phyloP scores from a whole-genome alignment of 1,284 basidiomycete species.

The Apiotrichum porosum region DNA sequence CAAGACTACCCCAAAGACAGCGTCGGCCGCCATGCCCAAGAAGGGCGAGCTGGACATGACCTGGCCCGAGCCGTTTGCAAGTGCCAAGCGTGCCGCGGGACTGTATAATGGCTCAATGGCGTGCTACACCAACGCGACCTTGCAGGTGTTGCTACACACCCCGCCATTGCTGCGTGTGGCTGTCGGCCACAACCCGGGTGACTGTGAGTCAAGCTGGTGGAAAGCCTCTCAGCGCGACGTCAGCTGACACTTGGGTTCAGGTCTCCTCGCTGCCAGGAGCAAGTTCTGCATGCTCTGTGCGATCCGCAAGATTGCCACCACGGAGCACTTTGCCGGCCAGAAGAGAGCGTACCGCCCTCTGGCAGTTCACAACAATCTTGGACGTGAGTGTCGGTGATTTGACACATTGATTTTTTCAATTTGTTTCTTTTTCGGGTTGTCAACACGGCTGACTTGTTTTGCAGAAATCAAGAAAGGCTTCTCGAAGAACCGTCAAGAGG shows the following conservation, averaged over 20 bases:
- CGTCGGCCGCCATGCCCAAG: no score
- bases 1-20: neutral
- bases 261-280: constrained; percentile 13
- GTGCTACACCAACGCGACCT: constrained; percentile 92
- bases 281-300: constrained; percentile 74
- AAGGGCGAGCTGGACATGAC: constrained; percentile 19
- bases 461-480: constrained; percentile 87
- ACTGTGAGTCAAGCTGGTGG: constrained; percentile 34
- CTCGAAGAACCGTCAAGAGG: constrained; percentile 88
- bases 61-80: constrained; percentile 30
- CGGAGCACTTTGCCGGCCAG: constrained; percentile 29
- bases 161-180: constrained; percentile 76
- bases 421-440: no score
- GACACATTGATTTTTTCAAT: no score
- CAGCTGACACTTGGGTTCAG: neutral
- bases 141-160: constrained; percentile 92
- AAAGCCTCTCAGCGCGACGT: neutral
- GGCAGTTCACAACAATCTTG: constrained; percentile 61
- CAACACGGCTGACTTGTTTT: neutral
- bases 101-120: constrained; percentile 91
- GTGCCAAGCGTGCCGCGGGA: constrained; percentile 51
- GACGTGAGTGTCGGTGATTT: constrained; percentile 54
- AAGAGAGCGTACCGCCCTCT: constrained; percentile 53
- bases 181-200: constrained; percentile 53
- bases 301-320: constrained; percentile 51